These are phyloP conservation scores for Tanacetum coccineum DNA, from an alignment of 129 eudicot genomes.

Conservation along the genomic window DNA sequence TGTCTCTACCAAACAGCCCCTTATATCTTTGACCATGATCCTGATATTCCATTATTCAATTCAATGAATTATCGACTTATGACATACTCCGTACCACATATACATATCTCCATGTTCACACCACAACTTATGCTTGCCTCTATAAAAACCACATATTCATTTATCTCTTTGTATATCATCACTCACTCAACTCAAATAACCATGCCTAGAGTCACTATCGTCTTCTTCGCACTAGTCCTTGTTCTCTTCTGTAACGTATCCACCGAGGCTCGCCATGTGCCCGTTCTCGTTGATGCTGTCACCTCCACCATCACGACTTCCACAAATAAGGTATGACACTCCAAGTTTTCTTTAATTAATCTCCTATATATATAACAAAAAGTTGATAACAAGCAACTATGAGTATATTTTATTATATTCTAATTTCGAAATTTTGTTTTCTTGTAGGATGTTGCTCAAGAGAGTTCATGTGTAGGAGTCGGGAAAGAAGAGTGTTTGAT, in stretches of 20 bases:
- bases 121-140: slow-evolving; percentile 10
- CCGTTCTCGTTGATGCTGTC: slow-evolving; percentile 5
- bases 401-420: no score
- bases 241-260: slow-evolving; percentile 10
- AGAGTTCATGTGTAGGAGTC: slow-evolving; percentile 21
- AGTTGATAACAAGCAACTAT: no score
- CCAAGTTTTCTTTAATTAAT: no score
- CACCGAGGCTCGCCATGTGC: slow-evolving; percentile 18
- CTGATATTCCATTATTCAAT: no score
- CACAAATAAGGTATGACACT: slow-evolving; percentile 24
- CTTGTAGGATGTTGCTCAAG: slow-evolving; percentile 22
- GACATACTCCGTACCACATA: no score
- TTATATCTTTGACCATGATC: no score
- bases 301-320: no score
- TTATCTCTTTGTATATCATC: slow-evolving; percentile 19
- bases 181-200: slow-evolving; percentile 22
- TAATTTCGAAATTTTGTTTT: background rate
- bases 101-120: slow-evolving; percentile 20
- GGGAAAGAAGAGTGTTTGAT: slow-evolving; percentile 30
- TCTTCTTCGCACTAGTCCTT: slow-evolving; percentile 22
- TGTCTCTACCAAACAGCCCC: no score
- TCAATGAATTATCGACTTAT: no score
- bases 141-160: slow-evolving; percentile 23
- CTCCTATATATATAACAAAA: no score
- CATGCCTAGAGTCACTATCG: slow-evolving; percentile 27